Percentiles rank a stretch among this genome's conserved stretches.
phyloP scores from a whole-genome alignment of 2,329 filamentous ascomycete species.

The Aspergillus bombycis region DNA sequence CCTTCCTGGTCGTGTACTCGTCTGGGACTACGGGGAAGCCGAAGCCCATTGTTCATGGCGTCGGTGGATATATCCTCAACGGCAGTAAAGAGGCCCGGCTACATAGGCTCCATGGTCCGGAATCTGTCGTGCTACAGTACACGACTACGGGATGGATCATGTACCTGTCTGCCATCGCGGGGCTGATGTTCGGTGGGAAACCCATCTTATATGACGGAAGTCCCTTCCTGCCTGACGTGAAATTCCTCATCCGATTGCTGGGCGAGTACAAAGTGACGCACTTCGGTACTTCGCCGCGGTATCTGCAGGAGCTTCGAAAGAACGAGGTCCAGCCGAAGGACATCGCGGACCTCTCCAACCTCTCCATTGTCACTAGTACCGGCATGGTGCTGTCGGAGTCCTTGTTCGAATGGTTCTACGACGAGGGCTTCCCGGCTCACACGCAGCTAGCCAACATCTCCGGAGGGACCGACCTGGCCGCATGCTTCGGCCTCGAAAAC shows the following conservation, averaged over 20 bases:
- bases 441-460: constrained; percentile 74
- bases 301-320: constrained; percentile 73
- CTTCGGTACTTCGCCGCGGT: constrained; percentile 75
- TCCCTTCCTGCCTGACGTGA: constrained; percentile 72
- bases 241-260: constrained; percentile 64
- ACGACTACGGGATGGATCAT: constrained; percentile 86
- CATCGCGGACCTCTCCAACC: constrained; percentile 62
- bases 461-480: constrained; percentile 73
- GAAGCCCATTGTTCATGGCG: constrained; percentile 81
- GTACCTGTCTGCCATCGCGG: constrained; percentile 68
- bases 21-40: constrained; percentile 81
- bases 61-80: constrained; percentile 42
- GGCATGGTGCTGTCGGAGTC: constrained; percentile 81
- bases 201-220: constrained; percentile 80
- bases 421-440: constrained; percentile 67
- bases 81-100: constrained; percentile 62
- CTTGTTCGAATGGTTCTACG: constrained; percentile 80
- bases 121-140: constrained; percentile 58
- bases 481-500: constrained; percentile 56
- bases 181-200: constrained; percentile 63
- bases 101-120: constrained; percentile 51
- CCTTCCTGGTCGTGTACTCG: constrained; percentile 76
- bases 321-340: constrained; percentile 64
- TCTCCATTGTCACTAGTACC: constrained; percentile 69
- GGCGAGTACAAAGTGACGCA: constrained; percentile 68